phyloP scores from a whole-genome alignment of 306 rosid species.

The Vigna trinervia region DNA sequence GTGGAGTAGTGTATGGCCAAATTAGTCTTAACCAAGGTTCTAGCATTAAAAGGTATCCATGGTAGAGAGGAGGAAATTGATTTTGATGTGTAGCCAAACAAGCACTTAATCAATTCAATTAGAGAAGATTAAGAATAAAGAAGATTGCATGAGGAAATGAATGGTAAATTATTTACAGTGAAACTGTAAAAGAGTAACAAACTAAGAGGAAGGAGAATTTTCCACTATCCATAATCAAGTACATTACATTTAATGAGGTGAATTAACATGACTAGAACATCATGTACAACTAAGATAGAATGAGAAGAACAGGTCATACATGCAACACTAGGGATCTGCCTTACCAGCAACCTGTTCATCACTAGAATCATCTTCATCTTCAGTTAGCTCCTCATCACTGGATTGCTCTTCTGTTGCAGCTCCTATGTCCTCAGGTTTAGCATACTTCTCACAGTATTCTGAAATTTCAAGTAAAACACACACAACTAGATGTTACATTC shows the following conservation, averaged over 20 bases:
- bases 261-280: slow-evolving; percentile 54
- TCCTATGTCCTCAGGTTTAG: slow-evolving; percentile 62
- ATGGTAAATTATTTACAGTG: slow-evolving; percentile 63
- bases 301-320: slow-evolving; percentile 26
- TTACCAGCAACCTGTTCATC: slow-evolving; percentile 67
- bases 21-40: background rate
- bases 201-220: slow-evolving; percentile 51
- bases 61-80: background rate
- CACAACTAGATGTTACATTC: background rate
- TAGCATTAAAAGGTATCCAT: background rate
- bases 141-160: slow-evolving; percentile 49
- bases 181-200: slow-evolving; percentile 33
- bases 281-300: slow-evolving; percentile 51
- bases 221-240: slow-evolving; percentile 54
- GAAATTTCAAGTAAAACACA: slow-evolving; percentile 31
- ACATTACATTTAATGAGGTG: slow-evolving; percentile 54
- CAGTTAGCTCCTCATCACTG: slow-evolving; percentile 64
- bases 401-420: slow-evolving; percentile 58
- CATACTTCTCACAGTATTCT: slow-evolving; percentile 65
- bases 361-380: slow-evolving; percentile 60
- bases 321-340: slow-evolving; percentile 57
- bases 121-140: slow-evolving; percentile 23
- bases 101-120: slow-evolving; percentile 11
- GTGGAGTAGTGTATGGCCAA: background rate
- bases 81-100: background rate